Percentiles rank a stretch among this genome's conserved stretches.
These are phyloP conservation scores for Lecanoromycetidae sp. DNA, from an alignment of 2,329 filamentous ascomycete species.

Conservation along the genomic window DNA sequence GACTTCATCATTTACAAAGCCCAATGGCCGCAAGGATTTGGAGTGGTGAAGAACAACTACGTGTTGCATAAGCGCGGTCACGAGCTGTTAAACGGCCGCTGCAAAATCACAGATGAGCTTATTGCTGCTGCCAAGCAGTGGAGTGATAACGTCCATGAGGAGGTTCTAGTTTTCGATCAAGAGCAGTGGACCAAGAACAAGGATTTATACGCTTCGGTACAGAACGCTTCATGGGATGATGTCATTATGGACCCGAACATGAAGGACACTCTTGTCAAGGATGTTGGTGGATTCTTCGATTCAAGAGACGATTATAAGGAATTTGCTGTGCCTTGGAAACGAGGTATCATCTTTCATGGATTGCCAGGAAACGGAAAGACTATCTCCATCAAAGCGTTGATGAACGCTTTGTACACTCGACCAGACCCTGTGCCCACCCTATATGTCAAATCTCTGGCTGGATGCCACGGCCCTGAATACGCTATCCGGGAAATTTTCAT, in stretches of 20 bases:
- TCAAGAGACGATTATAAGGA: slow-evolving; percentile 45
- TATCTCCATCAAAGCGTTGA: slow-evolving; percentile 58
- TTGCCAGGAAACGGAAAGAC: slow-evolving; percentile 51
- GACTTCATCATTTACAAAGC: slow-evolving; percentile 12
- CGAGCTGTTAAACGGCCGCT: slow-evolving; percentile 1
- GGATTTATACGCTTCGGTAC: slow-evolving; percentile 46
- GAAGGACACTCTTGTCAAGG: slow-evolving; percentile 52
- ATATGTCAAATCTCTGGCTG: slow-evolving; percentile 42
- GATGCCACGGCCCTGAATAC: slow-evolving; percentile 41
- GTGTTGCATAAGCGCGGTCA: slow-evolving; percentile 7
- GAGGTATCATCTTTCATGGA: slow-evolving; percentile 31
- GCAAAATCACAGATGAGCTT: slow-evolving; percentile 34
- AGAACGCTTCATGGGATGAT: slow-evolving; percentile 48
- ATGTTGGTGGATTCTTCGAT: slow-evolving; percentile 54
- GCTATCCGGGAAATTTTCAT: slow-evolving; percentile 44
- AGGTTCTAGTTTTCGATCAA: slow-evolving; percentile 55
- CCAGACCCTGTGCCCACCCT: slow-evolving; percentile 45
- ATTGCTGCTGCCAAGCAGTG: slow-evolving; percentile 45
- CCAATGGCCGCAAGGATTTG: neutral
- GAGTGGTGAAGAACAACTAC: neutral
- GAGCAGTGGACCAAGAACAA: slow-evolving; percentile 51
- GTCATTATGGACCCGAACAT: slow-evolving; percentile 55
- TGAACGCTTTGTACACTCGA: slow-evolving; percentile 33
- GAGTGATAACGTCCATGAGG: slow-evolving; percentile 46
- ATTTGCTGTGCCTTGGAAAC: slow-evolving; percentile 57